Evolutionary conservation across 805 yeast genomes (phyloP).

Genomic region (Kockiozyma suomiensis): DNA sequence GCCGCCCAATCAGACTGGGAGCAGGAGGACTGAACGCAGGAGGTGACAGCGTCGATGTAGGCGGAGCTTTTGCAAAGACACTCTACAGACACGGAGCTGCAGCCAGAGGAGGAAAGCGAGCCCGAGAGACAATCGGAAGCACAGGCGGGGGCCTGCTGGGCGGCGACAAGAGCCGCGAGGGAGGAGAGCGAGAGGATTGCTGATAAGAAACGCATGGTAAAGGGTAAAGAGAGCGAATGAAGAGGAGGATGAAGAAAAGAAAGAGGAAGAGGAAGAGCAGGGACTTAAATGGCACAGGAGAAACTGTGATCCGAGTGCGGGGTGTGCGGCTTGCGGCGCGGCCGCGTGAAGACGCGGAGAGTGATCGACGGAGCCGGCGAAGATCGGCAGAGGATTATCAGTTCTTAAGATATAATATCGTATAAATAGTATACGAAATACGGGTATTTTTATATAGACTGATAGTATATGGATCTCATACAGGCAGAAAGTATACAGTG

Average conservation of each 20-base stretch:
- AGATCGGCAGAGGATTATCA: not conserved
- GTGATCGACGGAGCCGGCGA: not conserved
- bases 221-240: not conserved
- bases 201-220: not conserved
- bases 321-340: not conserved
- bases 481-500: too few relatives aligned
- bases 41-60: slow-evolving; percentile 27
- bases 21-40: slow-evolving; percentile 29
- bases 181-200: slow-evolving; percentile 2
- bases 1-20: slow-evolving; percentile 23
- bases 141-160: slow-evolving; percentile 29
- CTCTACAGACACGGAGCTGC: slow-evolving; percentile 22
- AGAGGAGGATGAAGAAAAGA: not conserved
- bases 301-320: not conserved
- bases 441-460: too few relatives aligned
- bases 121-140: slow-evolving; percentile 25
- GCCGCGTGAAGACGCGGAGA: not conserved
- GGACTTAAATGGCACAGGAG: not conserved
- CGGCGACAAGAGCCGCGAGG: slow-evolving; percentile 8
- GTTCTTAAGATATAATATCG: too few relatives aligned
- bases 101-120: slow-evolving; percentile 26
- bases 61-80: slow-evolving; percentile 23
- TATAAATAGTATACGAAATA: too few relatives aligned
- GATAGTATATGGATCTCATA: too few relatives aligned
- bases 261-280: not conserved